Conservation (phyloP, 805 yeast genomes). For the Jamesozyma piceae region DNA sequence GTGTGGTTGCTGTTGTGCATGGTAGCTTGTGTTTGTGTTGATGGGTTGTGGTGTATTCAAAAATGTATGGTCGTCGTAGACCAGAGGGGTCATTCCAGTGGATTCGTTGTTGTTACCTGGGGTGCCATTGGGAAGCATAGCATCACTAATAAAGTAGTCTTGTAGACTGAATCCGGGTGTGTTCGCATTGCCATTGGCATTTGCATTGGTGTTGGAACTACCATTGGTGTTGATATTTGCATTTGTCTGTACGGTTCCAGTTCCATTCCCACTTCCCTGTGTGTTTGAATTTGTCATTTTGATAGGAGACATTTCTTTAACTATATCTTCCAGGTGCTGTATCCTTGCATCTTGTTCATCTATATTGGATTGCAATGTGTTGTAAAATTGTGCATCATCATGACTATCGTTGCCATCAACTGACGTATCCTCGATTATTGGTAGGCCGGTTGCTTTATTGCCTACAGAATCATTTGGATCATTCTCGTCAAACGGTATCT, state of each 20-base stretch:
- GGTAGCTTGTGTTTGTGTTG: neutral
- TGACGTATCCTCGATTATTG: neutral
- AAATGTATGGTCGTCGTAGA: conserved; percentile 3
- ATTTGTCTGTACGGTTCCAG: no score
- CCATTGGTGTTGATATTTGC: neutral
- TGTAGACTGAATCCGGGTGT: conserved; percentile 1
- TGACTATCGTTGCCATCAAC: conserved; percentile 2
- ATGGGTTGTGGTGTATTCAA: neutral
- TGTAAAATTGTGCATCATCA: conserved; percentile 7
- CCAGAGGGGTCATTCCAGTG: conserved; percentile 3
- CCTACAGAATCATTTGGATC: conserved; percentile 5
- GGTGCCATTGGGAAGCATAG: no score
- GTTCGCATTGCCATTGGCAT: neutral
- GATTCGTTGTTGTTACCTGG: neutral
- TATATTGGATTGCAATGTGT: conserved; percentile 22
- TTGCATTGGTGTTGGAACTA: neutral
- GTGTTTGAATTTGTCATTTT: no score
- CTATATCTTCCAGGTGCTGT: conserved; percentile 27
- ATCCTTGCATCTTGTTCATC: conserved; percentile 26
- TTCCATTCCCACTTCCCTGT: neutral
- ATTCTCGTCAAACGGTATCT: conserved; percentile 20
- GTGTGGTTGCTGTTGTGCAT: no score
- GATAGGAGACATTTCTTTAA: conserved; percentile 7
- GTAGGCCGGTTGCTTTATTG: neutral
- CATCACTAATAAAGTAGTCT: conserved; percentile 5